Percentiles rank a stretch among this genome's conserved stretches.
Conservation (phyloP, 257 asterid species). For the Fraxinus anomala region DNA sequence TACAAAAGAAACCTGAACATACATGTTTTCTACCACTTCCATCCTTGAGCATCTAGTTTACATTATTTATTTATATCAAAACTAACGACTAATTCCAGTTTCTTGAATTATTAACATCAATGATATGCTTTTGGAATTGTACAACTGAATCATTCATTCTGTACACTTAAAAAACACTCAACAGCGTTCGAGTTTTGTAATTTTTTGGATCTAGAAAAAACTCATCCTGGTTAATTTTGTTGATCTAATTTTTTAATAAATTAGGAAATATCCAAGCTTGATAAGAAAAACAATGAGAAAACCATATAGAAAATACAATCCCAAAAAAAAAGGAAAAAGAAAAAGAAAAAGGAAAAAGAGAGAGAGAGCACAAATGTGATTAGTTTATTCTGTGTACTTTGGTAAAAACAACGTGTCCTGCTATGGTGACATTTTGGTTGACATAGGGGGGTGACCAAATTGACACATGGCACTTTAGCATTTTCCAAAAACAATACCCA, state of each 20-base stretch:
- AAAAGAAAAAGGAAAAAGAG: too few relatives aligned
- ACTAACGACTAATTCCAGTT: neutral
- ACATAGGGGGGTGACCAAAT: too few relatives aligned
- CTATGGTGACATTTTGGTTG: too few relatives aligned
- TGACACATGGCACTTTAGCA: too few relatives aligned
- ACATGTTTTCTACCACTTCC: neutral
- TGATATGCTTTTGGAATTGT: neutral
- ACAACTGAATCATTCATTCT: neutral
- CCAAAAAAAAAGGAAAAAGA: too few relatives aligned
- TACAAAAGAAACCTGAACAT: neutral
- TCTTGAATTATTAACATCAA: neutral
- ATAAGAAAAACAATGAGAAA: neutral
- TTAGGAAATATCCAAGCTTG: neutral
- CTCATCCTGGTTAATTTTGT: neutral
- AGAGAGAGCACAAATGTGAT: neutral
- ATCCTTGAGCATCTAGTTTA: neutral
- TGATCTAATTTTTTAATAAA: neutral
- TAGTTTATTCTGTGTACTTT: neutral
- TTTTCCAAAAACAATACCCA: too few relatives aligned
- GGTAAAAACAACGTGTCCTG: too few relatives aligned
- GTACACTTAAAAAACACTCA: neutral
- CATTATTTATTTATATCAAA: neutral
- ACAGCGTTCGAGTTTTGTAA: neutral
- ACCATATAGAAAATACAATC: neutral
- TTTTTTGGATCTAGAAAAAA: neutral